Evolutionary conservation across 2,329 filamentous ascomycete species (phyloP), one percentile per base, ranked within the genome.

Genomic region (Metarhizium anisopliae): DNA sequence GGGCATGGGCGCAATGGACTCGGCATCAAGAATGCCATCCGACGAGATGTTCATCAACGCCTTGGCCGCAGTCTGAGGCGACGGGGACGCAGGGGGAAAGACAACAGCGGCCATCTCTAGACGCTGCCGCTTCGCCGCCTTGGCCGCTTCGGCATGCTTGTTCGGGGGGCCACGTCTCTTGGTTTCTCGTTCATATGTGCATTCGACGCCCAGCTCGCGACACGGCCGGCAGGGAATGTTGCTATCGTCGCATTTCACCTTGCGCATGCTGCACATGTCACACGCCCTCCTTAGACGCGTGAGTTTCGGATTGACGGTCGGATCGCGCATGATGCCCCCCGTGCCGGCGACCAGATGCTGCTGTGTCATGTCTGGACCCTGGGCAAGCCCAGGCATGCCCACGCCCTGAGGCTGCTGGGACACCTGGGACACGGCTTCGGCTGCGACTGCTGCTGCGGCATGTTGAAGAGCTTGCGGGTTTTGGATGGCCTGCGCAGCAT

Each of bases 1-100:
- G 7, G 82, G 79, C 68, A 86, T 77, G 0, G 87, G 85, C 45
- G 86, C 87, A 59, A 92, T 90, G 2, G 81, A 76, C 65, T 92
- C 88, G 51, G 85, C 81, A 57, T 82, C 80, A 14, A 83, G 66
- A n/a, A 70, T 66, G 32, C 63, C 65, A n/a, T 68, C 67, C 2
- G 65, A 63, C 14, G 71, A 70, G 16, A 74, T 77, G 13, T 77
- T 74, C 58, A 80, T 72, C 30, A 81, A 67, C 0, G 77, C 70
- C 62, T 79, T 76, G 52, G 77, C 74, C 0, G 75, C 75, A 45
- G 72, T 74, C 59, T 79, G 77, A 5, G 76, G 73, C 14, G 72
- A 70, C 0, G 76, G 70, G 3, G 72, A 72, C n/a, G 67, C 54
- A 54, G 62, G 55, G 14, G 62, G 56, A 13, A 62, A 56, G 0